phyloP scores from a whole-genome alignment of 345 rosid genomes.

The Aquilaria malaccensis region DNA sequence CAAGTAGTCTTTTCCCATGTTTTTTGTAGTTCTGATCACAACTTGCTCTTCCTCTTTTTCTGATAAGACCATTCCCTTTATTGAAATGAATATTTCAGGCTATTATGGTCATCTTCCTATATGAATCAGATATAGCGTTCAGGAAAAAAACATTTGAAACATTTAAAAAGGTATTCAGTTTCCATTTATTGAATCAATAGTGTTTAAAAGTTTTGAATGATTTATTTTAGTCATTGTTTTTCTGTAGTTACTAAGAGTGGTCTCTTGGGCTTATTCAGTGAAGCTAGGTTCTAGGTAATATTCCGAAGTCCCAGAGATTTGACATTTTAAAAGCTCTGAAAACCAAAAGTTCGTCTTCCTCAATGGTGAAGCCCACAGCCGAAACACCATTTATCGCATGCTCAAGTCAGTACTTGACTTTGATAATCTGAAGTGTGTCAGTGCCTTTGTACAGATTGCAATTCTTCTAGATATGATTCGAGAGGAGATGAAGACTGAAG shows the following conservation, averaged over 20 bases:
- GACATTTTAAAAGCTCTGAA: constrained; percentile 61
- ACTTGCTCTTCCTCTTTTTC: background rate
- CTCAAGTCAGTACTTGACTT: constrained; percentile 6
- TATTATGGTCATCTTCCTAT: constrained; percentile 40
- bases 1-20: constrained; percentile 40
- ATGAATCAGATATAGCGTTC: constrained; percentile 40
- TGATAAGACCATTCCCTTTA: constrained; percentile 7
- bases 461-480: constrained; percentile 71
- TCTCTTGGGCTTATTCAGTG: constrained; percentile 1
- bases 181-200: no score
- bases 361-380: constrained; percentile 57
- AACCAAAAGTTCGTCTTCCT: constrained; percentile 47
- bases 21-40: constrained; percentile 6
- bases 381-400: no score
- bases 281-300: constrained; percentile 66
- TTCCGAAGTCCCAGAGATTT: constrained; percentile 52
- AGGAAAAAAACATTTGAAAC: constrained; percentile 71
- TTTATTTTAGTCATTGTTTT: background rate
- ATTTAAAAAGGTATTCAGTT: constrained; percentile 52
- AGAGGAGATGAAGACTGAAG: constrained; percentile 40
- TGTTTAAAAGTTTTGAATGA: background rate
- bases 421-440: constrained; percentile 6
- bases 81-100: constrained; percentile 38
- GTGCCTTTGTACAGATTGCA: constrained; percentile 44
- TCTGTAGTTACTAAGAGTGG: background rate